phyloP scores from a whole-genome alignment of 345 rosid species.

The Populus tremula region DNA sequence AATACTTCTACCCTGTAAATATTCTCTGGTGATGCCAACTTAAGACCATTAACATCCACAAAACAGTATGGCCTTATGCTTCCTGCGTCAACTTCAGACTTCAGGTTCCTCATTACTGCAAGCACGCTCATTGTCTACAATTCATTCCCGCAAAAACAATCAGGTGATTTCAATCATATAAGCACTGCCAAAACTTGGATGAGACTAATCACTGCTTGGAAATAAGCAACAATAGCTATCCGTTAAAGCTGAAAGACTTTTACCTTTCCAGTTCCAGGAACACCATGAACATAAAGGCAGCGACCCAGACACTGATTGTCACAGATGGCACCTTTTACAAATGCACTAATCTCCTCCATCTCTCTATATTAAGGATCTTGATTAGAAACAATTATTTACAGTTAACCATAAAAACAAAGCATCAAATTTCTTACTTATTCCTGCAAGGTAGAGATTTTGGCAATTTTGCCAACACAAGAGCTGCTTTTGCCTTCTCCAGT shows the following conservation, averaged over 20 bases:
- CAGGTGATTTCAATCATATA: constrained; percentile 11
- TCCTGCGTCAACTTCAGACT: constrained; percentile 83
- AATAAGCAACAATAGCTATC: background rate
- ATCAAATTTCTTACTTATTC: constrained; percentile 48
- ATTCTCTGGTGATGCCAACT: constrained; percentile 88
- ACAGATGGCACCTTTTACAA: constrained; percentile 81
- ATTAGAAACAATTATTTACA: constrained; percentile 6
- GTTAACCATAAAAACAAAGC: background rate
- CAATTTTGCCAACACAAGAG: constrained; percentile 71
- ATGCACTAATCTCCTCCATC: constrained; percentile 80
- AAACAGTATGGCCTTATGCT: constrained; percentile 68
- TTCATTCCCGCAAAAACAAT: constrained; percentile 11
- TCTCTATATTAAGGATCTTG: constrained; percentile 40
- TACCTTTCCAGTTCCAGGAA: constrained; percentile 98
- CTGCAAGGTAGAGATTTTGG: constrained; percentile 91
- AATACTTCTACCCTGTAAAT: constrained; percentile 55
- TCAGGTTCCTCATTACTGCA: constrained; percentile 75
- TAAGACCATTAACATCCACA: constrained; percentile 92
- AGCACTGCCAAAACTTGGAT: constrained; percentile 6
- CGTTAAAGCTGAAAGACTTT: constrained; percentile 3
- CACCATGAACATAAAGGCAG: constrained; percentile 92
- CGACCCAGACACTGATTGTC: constrained; percentile 87
- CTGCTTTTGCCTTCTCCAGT: constrained; percentile 81
- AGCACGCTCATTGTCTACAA: constrained; percentile 82
- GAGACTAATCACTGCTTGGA: background rate